Evolutionary conservation across 129 eudicot genomes (phyloP), one percentile per base, ranked within the genome.

Genomic region (Deinandra increscens): DNA sequence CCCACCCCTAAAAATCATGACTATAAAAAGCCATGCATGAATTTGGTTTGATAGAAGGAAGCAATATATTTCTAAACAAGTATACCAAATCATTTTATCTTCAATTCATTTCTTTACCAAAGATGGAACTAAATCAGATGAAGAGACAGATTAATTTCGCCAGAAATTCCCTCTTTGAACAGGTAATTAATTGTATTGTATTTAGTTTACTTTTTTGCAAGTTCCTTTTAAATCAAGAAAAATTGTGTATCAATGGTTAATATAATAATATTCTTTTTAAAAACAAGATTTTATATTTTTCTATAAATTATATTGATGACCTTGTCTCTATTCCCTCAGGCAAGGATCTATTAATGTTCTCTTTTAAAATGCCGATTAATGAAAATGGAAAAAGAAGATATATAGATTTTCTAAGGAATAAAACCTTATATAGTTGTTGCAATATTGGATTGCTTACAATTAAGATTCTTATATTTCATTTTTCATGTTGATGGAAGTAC

Each of bases 111-210:
- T 39, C 34, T 39, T 44, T 12, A 42, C n/a, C 48, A 74, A 76
- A 17, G 26, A 88, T 88, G 96, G 85, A 88, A 23, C 50, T 78
- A 70, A 80, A 70, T 76, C 81, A 85, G 44, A 33, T 64, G 73
- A 83, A 76, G 73, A 70, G 71, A 56, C 95, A 85, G 78, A 78
- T 78, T 46, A 82, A 74, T 39, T 64, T 22, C 59, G 26, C 72
- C 78, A 85, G 89, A 76, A 81, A 78, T 10, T 82, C 92, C 56
- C 86, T 91, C 51, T 87, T 91, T 65, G 88, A 85, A 53, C 90
- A 91, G 95, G 97, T 91, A 29, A 12, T 46, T 12, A 19, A 33
- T 53, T 51, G 10, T 4, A 41, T 59, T 42, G 41, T 1, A 14
- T 59, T 10, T 56, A 5, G 11, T 3, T 45, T 3, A 18, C 66